phyloP scores from a whole-genome alignment of 2,329 filamentous ascomycete species.

The Colletotrichum musicola region DNA sequence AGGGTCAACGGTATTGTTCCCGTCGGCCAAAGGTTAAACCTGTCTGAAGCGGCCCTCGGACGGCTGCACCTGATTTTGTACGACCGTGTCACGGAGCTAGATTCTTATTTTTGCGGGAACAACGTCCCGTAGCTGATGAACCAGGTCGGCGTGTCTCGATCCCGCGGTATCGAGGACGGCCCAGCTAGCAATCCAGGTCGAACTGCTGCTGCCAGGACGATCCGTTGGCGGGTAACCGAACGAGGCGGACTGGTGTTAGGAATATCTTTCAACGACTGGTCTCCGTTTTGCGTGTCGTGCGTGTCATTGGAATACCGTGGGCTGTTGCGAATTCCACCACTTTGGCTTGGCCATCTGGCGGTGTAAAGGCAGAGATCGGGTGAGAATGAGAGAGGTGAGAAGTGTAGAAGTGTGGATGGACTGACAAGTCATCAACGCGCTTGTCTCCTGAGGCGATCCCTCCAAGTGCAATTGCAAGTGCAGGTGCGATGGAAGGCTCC shows the following conservation, averaged over 20 bases:
- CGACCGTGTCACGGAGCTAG: conserved; percentile 24
- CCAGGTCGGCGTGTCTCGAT: conserved; percentile 15
- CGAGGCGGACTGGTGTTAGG: conserved; percentile 3
- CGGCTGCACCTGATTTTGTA: conserved; percentile 34
- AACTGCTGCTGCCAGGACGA: background rate
- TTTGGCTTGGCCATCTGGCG: conserved; percentile 20
- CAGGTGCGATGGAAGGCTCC: conserved; percentile 2
- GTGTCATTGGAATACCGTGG: background rate
- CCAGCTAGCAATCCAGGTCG: conserved; percentile 8
- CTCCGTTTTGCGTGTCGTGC: background rate
- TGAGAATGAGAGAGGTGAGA: conserved; percentile 15
- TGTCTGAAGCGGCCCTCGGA: conserved; percentile 37
- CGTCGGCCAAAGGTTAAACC: conserved; percentile 33
- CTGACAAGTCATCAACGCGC: conserved; percentile 35
- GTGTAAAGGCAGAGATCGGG: conserved; percentile 26
- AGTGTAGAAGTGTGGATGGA: conserved; percentile 21
- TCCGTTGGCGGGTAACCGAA: background rate
- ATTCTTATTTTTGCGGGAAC: conserved; percentile 27
- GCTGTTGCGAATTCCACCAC: background rate
- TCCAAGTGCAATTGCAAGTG: background rate
- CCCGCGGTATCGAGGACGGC: conserved; percentile 13
- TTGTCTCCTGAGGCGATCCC: conserved; percentile 1
- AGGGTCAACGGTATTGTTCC: conserved; percentile 38
- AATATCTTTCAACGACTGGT: conserved; percentile 10
- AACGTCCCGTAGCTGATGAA: conserved; percentile 5